Conservation (phyloP, 2,329 filamentous ascomycete genomes). For the Trichoderma arundinaceum region DNA sequence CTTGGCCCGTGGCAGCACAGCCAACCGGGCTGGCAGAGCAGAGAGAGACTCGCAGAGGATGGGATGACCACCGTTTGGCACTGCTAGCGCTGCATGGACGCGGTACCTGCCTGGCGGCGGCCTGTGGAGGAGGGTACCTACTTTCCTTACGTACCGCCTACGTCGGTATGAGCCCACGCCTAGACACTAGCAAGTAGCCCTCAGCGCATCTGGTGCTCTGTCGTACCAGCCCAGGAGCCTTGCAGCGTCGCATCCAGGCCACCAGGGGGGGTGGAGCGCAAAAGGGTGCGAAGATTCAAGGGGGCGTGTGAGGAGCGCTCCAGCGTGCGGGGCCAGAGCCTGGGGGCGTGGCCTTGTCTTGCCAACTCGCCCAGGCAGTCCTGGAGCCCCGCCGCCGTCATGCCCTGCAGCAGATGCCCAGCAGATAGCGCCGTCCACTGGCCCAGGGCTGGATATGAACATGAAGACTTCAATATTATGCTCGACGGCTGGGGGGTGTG, state of each 20-base stretch:
- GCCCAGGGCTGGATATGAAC: conserved; percentile 5
- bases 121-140: conserved; percentile 41
- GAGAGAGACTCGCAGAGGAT: too few species aligned
- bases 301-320: conserved; percentile 4
- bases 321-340: too few species aligned
- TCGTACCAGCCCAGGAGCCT: conserved; percentile 33
- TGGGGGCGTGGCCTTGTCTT: background rate
- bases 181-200: background rate
- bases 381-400: conserved; percentile 33
- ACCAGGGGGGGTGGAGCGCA: background rate
- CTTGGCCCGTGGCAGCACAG: background rate
- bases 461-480: conserved; percentile 13
- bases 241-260: conserved; percentile 33
- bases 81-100: conserved; percentile 32
- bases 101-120: conserved; percentile 42
- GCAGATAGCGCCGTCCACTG: background rate
- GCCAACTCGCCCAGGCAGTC: background rate
- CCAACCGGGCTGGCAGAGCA: background rate
- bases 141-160: background rate
- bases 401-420: conserved; percentile 39
- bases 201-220: conserved; percentile 10
- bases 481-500: background rate
- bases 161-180: background rate
- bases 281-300: background rate
- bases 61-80: conserved; percentile 32